Conservation (phyloP, 1,139 yeast species). For the Sugiyamaella novakii region DNA sequence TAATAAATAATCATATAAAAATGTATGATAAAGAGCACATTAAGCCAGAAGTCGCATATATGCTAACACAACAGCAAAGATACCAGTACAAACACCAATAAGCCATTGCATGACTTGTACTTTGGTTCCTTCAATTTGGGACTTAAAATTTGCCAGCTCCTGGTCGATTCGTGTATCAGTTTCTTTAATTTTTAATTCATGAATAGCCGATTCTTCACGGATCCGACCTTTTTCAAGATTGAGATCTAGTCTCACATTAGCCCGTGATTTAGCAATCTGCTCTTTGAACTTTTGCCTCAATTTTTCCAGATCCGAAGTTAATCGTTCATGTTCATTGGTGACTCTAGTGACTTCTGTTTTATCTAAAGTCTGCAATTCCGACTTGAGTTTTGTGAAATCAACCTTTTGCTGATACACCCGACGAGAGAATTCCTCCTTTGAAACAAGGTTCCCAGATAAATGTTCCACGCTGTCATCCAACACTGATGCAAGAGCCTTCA, state of each 20-base stretch:
- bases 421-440: slow-evolving; percentile 77
- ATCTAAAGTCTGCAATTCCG: slow-evolving; percentile 87
- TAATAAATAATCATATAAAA: no score
- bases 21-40: neutral
- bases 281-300: slow-evolving; percentile 82
- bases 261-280: slow-evolving; percentile 87
- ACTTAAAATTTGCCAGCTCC: slow-evolving; percentile 90
- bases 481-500: slow-evolving; percentile 71
- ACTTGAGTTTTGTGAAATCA: slow-evolving; percentile 90
- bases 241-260: slow-evolving; percentile 86
- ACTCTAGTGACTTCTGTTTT: slow-evolving; percentile 79
- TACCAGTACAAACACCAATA: slow-evolving; percentile 97
- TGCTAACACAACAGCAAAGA: slow-evolving; percentile 89
- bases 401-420: slow-evolving; percentile 94
- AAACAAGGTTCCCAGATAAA: slow-evolving; percentile 73
- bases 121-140: slow-evolving; percentile 91
- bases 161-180: slow-evolving; percentile 94
- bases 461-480: slow-evolving; percentile 79
- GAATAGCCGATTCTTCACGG: slow-evolving; percentile 88
- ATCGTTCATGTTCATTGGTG: slow-evolving; percentile 83
- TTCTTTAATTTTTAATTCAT: slow-evolving; percentile 90
- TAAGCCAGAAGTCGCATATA: slow-evolving; percentile 65
- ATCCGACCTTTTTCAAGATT: slow-evolving; percentile 94
- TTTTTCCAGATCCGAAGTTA: slow-evolving; percentile 83
- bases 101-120: slow-evolving; percentile 98